These are phyloP conservation scores for Aspergillus ruber DNA, from an alignment of 2,329 filamentous ascomycete genomes.

Conservation along the genomic window DNA sequence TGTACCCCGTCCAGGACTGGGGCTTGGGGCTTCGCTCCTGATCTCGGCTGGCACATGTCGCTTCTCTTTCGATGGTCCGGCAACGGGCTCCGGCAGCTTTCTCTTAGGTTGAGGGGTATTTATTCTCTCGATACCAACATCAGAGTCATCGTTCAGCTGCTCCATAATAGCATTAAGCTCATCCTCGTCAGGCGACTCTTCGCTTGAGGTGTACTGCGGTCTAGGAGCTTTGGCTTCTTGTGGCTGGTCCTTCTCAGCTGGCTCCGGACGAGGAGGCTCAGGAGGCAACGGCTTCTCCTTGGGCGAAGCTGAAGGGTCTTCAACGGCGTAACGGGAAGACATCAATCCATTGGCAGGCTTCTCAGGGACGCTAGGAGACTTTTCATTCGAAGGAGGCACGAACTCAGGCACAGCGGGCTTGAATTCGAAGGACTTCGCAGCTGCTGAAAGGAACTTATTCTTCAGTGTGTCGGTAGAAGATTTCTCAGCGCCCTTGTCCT, in stretches of 20 bases:
- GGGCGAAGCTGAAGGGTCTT: conserved; percentile 18
- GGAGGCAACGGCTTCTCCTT: conserved; percentile 11
- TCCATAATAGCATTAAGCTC: conserved; percentile 93
- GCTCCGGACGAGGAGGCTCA: conserved; percentile 8
- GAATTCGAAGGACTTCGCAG: conserved; percentile 62
- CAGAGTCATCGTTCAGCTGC: conserved; percentile 68
- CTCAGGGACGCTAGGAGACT: conserved; percentile 11
- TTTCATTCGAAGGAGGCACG: conserved; percentile 13
- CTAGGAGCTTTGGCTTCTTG: conserved; percentile 2
- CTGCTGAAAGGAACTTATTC: conserved; percentile 60
- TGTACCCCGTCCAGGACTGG: conserved; percentile 56
- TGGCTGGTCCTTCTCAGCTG: conserved; percentile 3
- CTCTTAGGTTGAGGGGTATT: conserved; percentile 25
- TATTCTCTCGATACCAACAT: conserved; percentile 65
- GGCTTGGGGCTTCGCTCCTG: conserved; percentile 66
- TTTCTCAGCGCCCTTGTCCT: conserved; percentile 1
- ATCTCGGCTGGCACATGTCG: conserved; percentile 46
- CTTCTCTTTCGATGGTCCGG: conserved; percentile 49
- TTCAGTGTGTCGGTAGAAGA: conserved; percentile 16
- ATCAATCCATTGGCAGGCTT: conserved; percentile 14
- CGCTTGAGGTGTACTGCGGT: conserved; percentile 15
- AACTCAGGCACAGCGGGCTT: conserved; percentile 29
- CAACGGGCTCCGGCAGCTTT: conserved; percentile 29
- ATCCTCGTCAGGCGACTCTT: conserved; percentile 41
- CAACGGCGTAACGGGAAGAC: conserved; percentile 30